Percentiles rank a stretch among this genome's conserved stretches.
phyloP scores from a whole-genome alignment of 371 early-diverging fungal species.

The Lichtheimia ornata region DNA sequence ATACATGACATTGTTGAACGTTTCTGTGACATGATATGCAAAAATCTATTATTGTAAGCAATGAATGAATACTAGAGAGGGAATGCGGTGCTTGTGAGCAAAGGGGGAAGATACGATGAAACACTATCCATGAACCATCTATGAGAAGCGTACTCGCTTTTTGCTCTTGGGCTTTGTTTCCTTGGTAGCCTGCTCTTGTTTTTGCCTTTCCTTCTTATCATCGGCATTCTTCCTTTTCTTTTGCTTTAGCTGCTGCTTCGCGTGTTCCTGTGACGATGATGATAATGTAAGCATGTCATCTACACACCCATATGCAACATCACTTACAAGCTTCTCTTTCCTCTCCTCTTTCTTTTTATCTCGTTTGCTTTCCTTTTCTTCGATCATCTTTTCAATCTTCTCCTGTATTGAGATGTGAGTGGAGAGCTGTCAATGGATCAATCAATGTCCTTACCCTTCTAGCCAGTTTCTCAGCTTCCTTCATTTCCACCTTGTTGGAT shows the following conservation, averaged over 20 bases:
- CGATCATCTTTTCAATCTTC: conserved; percentile 1
- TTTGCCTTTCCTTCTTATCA: neutral
- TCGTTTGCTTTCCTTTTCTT: conserved; percentile 6
- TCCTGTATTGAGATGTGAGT: neutral
- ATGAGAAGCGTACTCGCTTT: conserved; percentile 6
- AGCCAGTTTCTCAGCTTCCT: conserved; percentile 5
- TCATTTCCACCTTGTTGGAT: conserved; percentile 7
- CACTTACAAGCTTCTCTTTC: conserved; percentile 7
- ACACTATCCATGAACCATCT: no score
- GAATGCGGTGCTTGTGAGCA: no score
- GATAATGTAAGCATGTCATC: no score
- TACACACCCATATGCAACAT: no score
- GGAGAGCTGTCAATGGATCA: neutral
- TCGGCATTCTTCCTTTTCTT: neutral
- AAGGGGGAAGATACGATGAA: no score
- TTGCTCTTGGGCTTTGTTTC: neutral
- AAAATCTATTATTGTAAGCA: no score
- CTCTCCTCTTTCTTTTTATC: conserved; percentile 6
- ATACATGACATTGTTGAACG: no score
- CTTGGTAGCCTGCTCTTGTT: neutral
- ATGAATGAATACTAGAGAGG: no score
- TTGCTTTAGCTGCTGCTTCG: neutral
- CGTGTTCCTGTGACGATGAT: neutral
- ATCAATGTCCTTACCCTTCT: conserved; percentile 3
- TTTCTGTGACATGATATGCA: no score